Evolutionary conservation across 2,329 filamentous ascomycete genomes (phyloP).

Genomic region (Metarhizium rileyi): DNA sequence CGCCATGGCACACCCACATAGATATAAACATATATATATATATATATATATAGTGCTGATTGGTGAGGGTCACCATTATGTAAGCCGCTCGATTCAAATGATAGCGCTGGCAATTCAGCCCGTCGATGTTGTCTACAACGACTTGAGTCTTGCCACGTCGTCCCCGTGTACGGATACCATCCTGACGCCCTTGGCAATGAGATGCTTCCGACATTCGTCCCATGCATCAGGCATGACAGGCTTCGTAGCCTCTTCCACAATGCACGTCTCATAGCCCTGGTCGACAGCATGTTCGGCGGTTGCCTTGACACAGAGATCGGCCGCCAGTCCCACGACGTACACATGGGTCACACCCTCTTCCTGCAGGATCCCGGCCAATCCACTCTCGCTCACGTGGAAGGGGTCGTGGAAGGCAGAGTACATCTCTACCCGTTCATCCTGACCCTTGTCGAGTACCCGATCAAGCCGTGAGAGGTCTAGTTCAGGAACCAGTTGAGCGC

Average conservation of each 20-base stretch:
- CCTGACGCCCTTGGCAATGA: conserved; percentile 49
- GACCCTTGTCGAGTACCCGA: conserved; percentile 67
- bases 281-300: conserved; percentile 70
- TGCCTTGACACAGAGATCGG: conserved; percentile 78
- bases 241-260: conserved; percentile 70
- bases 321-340: conserved; percentile 76
- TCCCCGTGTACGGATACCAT: conserved; percentile 38
- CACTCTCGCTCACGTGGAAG: conserved; percentile 56
- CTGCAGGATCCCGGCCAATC: conserved; percentile 49
- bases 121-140: not conserved
- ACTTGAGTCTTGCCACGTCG: conserved; percentile 15
- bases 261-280: conserved; percentile 66
- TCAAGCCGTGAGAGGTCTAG: conserved; percentile 54
- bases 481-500: conserved; percentile 65
- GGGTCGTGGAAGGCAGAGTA: conserved; percentile 86
- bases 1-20: not conserved
- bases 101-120: not conserved
- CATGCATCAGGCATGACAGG: conserved; percentile 57
- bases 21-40: conserved; percentile 3
- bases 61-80: not conserved
- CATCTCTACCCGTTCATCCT: conserved; percentile 70
- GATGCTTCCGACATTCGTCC: conserved; percentile 41
- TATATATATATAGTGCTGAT: not conserved
- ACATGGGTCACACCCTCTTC: conserved; percentile 60
- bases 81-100: not conserved